phyloP scores from a whole-genome alignment of 1,284 basidiomycete genomes.

The Tilletia horrida region DNA sequence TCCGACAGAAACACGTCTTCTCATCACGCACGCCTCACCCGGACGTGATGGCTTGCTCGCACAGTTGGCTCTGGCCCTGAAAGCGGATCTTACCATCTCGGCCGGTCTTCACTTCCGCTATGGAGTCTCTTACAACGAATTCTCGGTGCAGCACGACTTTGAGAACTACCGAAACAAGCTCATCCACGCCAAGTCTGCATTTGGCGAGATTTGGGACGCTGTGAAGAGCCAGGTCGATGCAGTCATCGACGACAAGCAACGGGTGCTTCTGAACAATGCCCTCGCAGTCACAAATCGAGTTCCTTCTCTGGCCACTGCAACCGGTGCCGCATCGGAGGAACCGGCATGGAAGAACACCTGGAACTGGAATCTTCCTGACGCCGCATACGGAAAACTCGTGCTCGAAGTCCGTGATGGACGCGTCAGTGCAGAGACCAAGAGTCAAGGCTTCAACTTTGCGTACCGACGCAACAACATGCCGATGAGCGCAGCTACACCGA shows the following conservation, averaged over 20 bases:
- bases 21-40: constrained; percentile 87
- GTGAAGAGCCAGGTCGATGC: constrained; percentile 87
- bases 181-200: constrained; percentile 71
- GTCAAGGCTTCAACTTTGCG: constrained; percentile 93
- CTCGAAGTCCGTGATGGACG: constrained; percentile 86
- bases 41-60: constrained; percentile 89
- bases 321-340: constrained; percentile 72
- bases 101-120: constrained; percentile 97
- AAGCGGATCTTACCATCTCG: constrained; percentile 89
- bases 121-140: constrained; percentile 93
- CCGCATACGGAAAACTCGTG: constrained; percentile 81
- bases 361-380: constrained; percentile 96
- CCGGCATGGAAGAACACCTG: constrained; percentile 64
- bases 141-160: constrained; percentile 83
- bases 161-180: constrained; percentile 85
- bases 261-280: constrained; percentile 82
- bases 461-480: constrained; percentile 65
- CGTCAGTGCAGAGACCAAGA: constrained; percentile 84
- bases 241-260: constrained; percentile 87
- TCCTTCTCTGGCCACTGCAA: constrained; percentile 62
- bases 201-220: constrained; percentile 87
- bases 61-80: constrained; percentile 82
- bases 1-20: constrained; percentile 83
- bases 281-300: constrained; percentile 77
- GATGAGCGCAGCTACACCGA: constrained; percentile 30